phyloP scores from a whole-genome alignment of 139 green algal genomes.

The Chloropicon primus region DNA sequence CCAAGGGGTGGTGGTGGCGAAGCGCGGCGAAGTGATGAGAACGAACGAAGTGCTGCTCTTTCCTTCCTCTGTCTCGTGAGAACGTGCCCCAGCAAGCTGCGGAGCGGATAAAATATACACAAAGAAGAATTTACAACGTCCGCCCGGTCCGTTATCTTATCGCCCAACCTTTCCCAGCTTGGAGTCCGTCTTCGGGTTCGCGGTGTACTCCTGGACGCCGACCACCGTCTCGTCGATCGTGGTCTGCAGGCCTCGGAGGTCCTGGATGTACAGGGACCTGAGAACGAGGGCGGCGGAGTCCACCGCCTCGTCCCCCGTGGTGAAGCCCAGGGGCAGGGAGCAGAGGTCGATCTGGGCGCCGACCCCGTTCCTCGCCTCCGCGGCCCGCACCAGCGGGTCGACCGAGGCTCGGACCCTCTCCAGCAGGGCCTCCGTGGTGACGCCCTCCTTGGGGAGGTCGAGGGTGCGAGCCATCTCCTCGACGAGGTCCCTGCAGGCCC shows the following conservation, averaged over 20 bases:
- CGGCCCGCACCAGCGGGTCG: too few relatives aligned
- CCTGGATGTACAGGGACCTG: conserved; percentile 46
- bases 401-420: too few relatives aligned
- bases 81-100: too few relatives aligned
- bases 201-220: conserved; percentile 32
- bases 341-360: background rate
- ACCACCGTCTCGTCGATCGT: conserved; percentile 32
- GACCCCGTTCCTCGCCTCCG: background rate
- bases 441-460: background rate
- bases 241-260: conserved; percentile 37
- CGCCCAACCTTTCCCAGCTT: conserved; percentile 35
- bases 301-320: conserved; percentile 25
- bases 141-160: too few relatives aligned
- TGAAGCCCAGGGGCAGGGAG: conserved; percentile 19
- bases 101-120: too few relatives aligned
- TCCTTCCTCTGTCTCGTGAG: too few relatives aligned
- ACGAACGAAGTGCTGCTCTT: too few relatives aligned
- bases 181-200: conserved; percentile 43
- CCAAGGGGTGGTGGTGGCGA: too few relatives aligned
- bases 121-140: too few relatives aligned
- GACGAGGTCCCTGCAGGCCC: background rate
- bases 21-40: too few relatives aligned
- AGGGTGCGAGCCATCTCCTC: background rate
- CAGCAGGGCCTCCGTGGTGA: background rate
- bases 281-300: conserved; percentile 37